Conservation (phyloP, 2,329 filamentous ascomycete genomes). For the Thielaviopsis punctulata region DNA sequence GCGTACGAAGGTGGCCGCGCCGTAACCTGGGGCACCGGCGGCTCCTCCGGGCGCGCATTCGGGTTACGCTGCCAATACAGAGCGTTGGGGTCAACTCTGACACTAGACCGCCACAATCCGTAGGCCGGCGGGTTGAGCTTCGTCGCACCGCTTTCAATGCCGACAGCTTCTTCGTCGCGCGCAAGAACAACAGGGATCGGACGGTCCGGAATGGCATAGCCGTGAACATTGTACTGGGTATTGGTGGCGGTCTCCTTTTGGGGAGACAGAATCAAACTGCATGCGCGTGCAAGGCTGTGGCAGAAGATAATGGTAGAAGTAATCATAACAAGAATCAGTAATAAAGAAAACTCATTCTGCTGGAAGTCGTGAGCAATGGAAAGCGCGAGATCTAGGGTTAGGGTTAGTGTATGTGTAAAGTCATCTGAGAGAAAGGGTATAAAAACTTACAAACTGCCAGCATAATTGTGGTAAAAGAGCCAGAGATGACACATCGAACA, state of each 20-base stretch:
- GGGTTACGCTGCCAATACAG: constrained; percentile 64
- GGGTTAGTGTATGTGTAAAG: background rate
- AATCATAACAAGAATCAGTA: constrained; percentile 64
- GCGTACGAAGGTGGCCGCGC: constrained; percentile 56
- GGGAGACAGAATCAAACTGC: constrained; percentile 43
- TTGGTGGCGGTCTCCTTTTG: constrained; percentile 18
- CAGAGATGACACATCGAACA: constrained; percentile 46
- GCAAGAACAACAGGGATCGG: constrained; percentile 65
- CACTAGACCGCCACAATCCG: constrained; percentile 67
- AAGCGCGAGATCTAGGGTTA: constrained; percentile 48
- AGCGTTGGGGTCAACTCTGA: constrained; percentile 64
- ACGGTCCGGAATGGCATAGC: constrained; percentile 50
- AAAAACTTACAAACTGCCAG: constrained; percentile 46
- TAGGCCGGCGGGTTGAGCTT: constrained; percentile 64
- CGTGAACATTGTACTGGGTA: constrained; percentile 34
- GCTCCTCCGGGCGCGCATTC: constrained; percentile 12
- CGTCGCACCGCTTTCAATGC: constrained; percentile 34
- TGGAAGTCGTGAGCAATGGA: constrained; percentile 46
- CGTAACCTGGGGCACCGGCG: constrained; percentile 16
- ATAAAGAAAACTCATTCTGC: constrained; percentile 57
- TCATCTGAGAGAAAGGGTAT: background rate
- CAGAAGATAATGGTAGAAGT: constrained; percentile 63
- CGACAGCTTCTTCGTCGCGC: constrained; percentile 53
- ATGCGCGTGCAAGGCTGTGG: constrained; percentile 58
- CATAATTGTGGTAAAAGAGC: constrained; percentile 39